Evolutionary conservation across 2,329 filamentous ascomycete genomes (phyloP).

Genomic region (Colletotrichum sp.): DNA sequence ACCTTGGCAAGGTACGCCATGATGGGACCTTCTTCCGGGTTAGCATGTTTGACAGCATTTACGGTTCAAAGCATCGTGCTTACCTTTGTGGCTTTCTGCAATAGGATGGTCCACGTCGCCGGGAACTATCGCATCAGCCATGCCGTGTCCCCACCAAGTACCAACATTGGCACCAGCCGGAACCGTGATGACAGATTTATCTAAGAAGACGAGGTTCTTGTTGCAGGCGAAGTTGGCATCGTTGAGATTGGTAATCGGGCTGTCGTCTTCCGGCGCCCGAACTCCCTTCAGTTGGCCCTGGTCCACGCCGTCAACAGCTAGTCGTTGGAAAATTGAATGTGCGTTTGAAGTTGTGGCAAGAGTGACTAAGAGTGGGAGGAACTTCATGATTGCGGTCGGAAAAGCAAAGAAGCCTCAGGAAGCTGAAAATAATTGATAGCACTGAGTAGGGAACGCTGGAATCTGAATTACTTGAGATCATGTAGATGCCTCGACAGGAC

Average conservation of each 20-base stretch:
- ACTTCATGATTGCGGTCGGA: background rate
- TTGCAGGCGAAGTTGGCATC: constrained; percentile 52
- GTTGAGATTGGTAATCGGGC: constrained; percentile 48
- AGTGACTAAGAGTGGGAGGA: constrained; percentile 18
- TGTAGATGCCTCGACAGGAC: background rate
- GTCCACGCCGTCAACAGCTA: background rate
- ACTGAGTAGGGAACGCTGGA: background rate
- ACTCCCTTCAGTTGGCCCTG: background rate
- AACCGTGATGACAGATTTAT: constrained; percentile 44
- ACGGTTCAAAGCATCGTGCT: background rate
- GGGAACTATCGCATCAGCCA: constrained; percentile 46
- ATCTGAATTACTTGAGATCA: background rate
- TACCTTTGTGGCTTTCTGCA: constrained; percentile 51
- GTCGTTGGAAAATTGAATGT: constrained; percentile 26
- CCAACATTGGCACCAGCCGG: constrained; percentile 53
- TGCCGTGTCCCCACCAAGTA: constrained; percentile 53
- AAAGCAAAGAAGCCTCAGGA: background rate
- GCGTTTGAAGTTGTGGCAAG: constrained; percentile 51
- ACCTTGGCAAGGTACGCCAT: constrained; percentile 55
- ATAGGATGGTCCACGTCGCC: constrained; percentile 52
- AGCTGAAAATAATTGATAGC: fast-evolving
- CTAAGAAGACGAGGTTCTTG: constrained; percentile 36
- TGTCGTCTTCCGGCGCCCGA: background rate
- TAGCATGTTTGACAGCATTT: background rate
- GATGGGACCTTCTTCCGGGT: constrained; percentile 42